A percentile compares a stretch with the other conserved stretches of the same genome.
Conservation (phyloP, 768 basidiomycete species). For the Leccinum barrowsii region DNA sequence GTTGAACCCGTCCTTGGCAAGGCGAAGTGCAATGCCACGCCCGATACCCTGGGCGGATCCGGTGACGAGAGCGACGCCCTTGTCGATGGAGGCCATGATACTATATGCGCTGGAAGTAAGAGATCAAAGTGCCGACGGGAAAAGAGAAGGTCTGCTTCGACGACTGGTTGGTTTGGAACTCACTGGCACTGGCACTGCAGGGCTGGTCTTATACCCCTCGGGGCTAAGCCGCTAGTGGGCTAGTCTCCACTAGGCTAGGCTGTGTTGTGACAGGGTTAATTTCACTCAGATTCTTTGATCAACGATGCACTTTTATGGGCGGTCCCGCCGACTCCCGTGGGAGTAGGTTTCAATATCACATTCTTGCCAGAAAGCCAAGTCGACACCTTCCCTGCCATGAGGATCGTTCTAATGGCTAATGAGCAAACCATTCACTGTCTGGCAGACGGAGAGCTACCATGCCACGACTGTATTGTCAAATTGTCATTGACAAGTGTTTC, state of each 20-base stretch:
- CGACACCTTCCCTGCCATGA: too few relatives aligned
- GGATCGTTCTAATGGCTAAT: too few relatives aligned
- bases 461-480: too few relatives aligned
- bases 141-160: neutral
- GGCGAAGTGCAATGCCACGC: constrained; percentile 12
- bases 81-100: neutral
- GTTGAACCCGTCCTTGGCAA: constrained; percentile 19
- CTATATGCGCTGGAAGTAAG: neutral
- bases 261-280: neutral
- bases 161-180: too few relatives aligned
- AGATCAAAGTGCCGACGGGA: neutral
- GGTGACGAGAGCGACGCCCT: constrained; percentile 27
- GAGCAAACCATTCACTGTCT: neutral
- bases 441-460: neutral
- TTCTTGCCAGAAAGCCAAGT: too few relatives aligned
- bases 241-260: neutral
- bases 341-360: neutral
- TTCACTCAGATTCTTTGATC: too few relatives aligned
- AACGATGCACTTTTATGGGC: neutral
- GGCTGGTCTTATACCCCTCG: neutral
- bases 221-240: neutral
- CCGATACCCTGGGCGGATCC: constrained; percentile 30
- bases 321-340: neutral
- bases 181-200: too few relatives aligned
- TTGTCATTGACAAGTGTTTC: neutral